phyloP scores from a whole-genome alignment of 768 basidiomycete genomes.

The Lactifluus pinguis region DNA sequence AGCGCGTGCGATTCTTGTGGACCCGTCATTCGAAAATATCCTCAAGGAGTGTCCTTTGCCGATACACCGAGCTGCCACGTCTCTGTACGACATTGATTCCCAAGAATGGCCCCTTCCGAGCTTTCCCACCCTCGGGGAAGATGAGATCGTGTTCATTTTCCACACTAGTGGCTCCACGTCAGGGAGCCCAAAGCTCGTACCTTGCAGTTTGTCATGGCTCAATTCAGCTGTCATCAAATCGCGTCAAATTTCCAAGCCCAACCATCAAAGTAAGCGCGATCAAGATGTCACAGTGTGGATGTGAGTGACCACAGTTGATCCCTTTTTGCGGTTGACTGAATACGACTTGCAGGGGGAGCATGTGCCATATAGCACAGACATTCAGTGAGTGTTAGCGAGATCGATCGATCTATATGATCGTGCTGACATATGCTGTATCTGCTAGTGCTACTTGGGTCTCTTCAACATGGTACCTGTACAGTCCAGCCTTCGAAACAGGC shows the following conservation, averaged over 20 bases:
- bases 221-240: constrained; percentile 55
- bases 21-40: constrained; percentile 42
- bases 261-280: constrained; percentile 30
- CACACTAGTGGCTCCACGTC: constrained; percentile 79
- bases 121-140: constrained; percentile 28
- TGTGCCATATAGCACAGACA: constrained; percentile 74
- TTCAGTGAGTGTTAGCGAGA: constrained; percentile 45
- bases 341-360: constrained; percentile 53
- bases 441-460: constrained; percentile 58
- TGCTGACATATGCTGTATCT: constrained; percentile 17
- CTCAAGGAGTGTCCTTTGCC: constrained; percentile 42
- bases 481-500: constrained; percentile 59
- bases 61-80: constrained; percentile 34
- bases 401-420: constrained; percentile 21
- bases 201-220: constrained; percentile 61
- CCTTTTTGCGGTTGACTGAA: constrained; percentile 25
- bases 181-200: constrained; percentile 74
- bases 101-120: constrained; percentile 35
- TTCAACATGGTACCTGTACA: constrained; percentile 66
- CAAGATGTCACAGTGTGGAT: constrained; percentile 69
- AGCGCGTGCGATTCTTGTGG: constrained; percentile 57
- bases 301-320: constrained; percentile 34
- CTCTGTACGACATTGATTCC: constrained; percentile 31
- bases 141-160: constrained; percentile 56
- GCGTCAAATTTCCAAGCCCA: constrained; percentile 39